Evolutionary conservation across 169 alveolate genomes (phyloP), one percentile per base, ranked within the genome.

Genomic region (Eimeria maxima): DNA sequence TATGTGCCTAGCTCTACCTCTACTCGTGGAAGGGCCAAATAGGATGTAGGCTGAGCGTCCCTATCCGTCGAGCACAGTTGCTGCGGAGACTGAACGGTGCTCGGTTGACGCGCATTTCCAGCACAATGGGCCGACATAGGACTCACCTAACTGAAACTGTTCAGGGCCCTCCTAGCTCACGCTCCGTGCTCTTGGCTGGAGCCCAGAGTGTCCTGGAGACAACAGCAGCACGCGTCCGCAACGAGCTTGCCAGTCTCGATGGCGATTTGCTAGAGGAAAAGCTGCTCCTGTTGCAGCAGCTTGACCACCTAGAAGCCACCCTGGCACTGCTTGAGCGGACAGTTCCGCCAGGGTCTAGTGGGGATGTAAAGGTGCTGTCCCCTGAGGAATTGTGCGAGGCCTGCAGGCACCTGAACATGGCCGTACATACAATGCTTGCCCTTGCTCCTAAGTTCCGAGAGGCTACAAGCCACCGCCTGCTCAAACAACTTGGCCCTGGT

Each of bases 161-260:
- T 29, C 93, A 87, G 93, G 93, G 93, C 67, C 81, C 57, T 71
- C 93, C 93, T 42, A 63, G 24, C 93, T 87, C 93, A 22, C 93
- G 93, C 16, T 57, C 81, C 0, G 81, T 87, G 44, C 93, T 87
- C 83, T 8, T 87, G 13, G 81, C 60, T 38, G 93, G 65, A 44
- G 93, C 93, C 81, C 93, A 87, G 73, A 87, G 83, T 63, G 81
- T 87, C 65, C 93, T 87, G 33, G 93, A 87, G 44, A 71, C 93
- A 87, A 87, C 93, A 29, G 93, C 93, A 27, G 65, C 93, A 33
- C 78, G 93, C 57, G 65, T 87, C 57, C 93, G 93, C 83, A 57
- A 87, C 53, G 93, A 87, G 50, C 83, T 87, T 22, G 65, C 65
- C 18, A 42, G 93, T 13, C 71, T 87, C 63, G 93, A 87, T 42